Percentiles rank a stretch among this genome's conserved stretches.
Evolutionary conservation across 306 rosid genomes (phyloP).

Genomic region (Purshia tridentata): DNA sequence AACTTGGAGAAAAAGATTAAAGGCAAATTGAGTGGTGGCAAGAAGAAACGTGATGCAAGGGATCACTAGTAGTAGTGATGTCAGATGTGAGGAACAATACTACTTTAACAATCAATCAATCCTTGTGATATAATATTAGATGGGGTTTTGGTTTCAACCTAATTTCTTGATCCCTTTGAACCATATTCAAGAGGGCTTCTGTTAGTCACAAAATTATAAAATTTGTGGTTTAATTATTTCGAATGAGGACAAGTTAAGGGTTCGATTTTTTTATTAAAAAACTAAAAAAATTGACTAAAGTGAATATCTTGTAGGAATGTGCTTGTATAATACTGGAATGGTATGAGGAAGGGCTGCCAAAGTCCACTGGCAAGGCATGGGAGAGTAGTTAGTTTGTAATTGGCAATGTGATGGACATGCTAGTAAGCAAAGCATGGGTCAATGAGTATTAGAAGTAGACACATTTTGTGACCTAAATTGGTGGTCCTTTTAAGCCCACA

Average conservation of each 20-base stretch:
- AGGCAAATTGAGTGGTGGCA: background rate
- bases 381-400: background rate
- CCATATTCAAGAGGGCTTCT: too few relatives aligned
- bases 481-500: slow-evolving; percentile 4
- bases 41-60: slow-evolving; percentile 7
- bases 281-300: too few relatives aligned
- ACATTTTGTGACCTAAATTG: background rate
- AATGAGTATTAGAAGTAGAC: background rate
- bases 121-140: background rate
- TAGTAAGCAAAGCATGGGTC: background rate
- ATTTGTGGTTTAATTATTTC: too few relatives aligned
- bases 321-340: background rate
- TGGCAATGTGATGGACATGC: background rate
- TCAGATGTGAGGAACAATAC: too few relatives aligned
- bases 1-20: background rate
- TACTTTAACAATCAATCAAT: too few relatives aligned
- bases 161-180: too few relatives aligned
- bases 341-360: background rate
- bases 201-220: too few relatives aligned
- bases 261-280: too few relatives aligned
- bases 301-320: too few relatives aligned
- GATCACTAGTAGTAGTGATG: background rate
- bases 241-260: too few relatives aligned
- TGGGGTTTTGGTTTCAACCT: too few relatives aligned
- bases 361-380: background rate